Evolutionary conservation across 768 basidiomycete genomes (phyloP).

Genomic region (Strobilomyces confusus): DNA sequence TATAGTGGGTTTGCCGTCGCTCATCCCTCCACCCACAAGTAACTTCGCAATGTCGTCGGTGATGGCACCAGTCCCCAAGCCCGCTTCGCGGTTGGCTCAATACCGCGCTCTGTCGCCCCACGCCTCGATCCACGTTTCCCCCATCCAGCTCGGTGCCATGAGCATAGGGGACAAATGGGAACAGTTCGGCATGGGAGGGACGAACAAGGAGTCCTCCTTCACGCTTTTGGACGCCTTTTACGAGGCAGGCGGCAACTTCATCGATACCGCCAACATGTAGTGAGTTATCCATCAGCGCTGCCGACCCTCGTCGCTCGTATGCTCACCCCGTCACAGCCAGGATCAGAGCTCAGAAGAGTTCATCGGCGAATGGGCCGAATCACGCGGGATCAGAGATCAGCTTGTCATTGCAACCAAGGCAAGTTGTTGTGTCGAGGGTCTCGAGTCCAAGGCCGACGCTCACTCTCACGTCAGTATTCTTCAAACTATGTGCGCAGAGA

Average conservation of each 20-base stretch:
- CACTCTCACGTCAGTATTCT: slow-evolving; percentile 11
- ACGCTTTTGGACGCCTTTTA: slow-evolving; percentile 36
- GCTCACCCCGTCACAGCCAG: slow-evolving; percentile 32
- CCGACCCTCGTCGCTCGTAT: neutral
- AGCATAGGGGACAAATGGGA: slow-evolving; percentile 41
- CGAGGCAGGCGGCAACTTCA: slow-evolving; percentile 45
- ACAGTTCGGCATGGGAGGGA: slow-evolving; percentile 30
- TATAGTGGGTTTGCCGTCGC: no score
- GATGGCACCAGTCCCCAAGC: slow-evolving; percentile 20
- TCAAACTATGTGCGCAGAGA: slow-evolving; percentile 14
- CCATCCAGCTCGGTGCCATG: slow-evolving; percentile 41
- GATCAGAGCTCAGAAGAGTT: slow-evolving; percentile 53
- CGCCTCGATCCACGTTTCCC: slow-evolving; percentile 41
- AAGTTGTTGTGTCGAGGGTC: neutral
- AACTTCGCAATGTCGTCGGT: neutral
- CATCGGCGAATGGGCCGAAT: slow-evolving; percentile 49
- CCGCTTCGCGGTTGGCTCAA: slow-evolving; percentile 26
- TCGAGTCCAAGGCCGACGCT: neutral
- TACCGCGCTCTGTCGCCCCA: slow-evolving; percentile 34
- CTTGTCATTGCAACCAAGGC: slow-evolving; percentile 46
- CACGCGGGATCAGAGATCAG: slow-evolving; percentile 41
- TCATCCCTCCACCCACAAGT: slow-evolving; percentile 18
- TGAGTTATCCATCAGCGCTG: slow-evolving; percentile 8
- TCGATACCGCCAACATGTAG: slow-evolving; percentile 48
- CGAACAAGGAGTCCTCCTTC: slow-evolving; percentile 42